These are phyloP conservation scores for Botrytis cinerea DNA, from an alignment of 2,329 filamentous ascomycete species.

Conservation along the genomic window DNA sequence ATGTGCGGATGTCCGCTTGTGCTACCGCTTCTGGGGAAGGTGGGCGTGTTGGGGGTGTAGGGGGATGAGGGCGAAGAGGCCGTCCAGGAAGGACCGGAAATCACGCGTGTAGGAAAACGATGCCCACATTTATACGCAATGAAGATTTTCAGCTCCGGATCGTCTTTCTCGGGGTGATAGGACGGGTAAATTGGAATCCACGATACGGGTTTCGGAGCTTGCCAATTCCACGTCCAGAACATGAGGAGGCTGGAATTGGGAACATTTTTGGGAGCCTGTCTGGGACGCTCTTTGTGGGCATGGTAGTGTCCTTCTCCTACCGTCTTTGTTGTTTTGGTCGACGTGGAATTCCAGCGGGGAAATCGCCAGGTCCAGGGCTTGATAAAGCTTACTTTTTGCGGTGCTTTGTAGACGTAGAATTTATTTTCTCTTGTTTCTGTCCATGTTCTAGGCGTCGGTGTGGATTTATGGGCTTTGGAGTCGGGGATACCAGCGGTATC, in stretches of 20 bases:
- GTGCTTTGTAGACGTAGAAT: not conserved
- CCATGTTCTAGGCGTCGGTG: not conserved
- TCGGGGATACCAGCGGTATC: not conserved
- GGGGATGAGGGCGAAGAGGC: not conserved
- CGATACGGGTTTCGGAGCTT: not conserved
- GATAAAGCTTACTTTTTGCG: not conserved
- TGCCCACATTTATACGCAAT: not conserved
- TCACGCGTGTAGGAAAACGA: not conserved
- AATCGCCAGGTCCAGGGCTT: not conserved
- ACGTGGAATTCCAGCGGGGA: not conserved
- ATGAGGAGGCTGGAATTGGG: not conserved
- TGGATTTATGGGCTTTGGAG: not conserved
- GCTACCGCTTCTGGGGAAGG: not conserved
- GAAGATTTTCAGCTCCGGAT: not conserved
- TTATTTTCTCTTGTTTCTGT: not conserved
- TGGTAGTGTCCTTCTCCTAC: fast-evolving
- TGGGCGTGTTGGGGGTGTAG: not conserved
- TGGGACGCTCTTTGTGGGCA: not conserved
- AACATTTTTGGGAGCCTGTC: too few relatives aligned
- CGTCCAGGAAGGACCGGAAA: not conserved
- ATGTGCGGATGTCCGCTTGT: not conserved
- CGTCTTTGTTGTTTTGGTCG: not conserved
- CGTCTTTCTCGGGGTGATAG: not conserved
- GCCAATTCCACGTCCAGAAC: slow-evolving; percentile 13
- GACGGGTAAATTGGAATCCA: not conserved